These are phyloP conservation scores for Artomyces pyxidatus DNA, from an alignment of 768 basidiomycete species.

Conservation along the genomic window DNA sequence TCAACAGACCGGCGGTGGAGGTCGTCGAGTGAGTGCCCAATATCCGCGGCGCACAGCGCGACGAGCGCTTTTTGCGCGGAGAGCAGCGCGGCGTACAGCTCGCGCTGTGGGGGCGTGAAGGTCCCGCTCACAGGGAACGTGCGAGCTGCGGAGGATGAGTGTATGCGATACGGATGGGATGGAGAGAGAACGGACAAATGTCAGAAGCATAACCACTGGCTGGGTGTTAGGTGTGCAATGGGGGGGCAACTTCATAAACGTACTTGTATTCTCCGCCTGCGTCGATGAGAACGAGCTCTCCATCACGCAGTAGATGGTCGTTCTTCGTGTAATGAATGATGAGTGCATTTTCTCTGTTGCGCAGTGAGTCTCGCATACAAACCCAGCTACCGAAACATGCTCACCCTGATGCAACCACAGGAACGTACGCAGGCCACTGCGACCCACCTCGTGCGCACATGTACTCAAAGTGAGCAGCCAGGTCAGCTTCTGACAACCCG, in stretches of 20 bases:
- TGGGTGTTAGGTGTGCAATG: conserved; percentile 5
- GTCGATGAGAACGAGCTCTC: conserved; percentile 80
- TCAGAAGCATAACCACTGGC: conserved; percentile 91
- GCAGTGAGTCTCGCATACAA: not conserved
- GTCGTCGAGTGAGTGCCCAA: conserved; percentile 55
- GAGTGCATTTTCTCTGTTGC: conserved; percentile 67
- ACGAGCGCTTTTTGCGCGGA: conserved; percentile 64
- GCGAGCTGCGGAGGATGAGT: conserved; percentile 42
- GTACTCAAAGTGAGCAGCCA: conserved; percentile 88
- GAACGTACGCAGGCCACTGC: conserved; percentile 91
- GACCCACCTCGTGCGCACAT: conserved; percentile 71
- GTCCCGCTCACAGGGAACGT: conserved; percentile 82
- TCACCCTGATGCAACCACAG: conserved; percentile 93
- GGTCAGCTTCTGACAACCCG: conserved; percentile 47
- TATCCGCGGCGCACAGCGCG: conserved; percentile 47
- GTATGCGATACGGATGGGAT: not conserved
- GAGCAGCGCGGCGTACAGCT: conserved; percentile 77
- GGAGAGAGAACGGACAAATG: conserved; percentile 55
- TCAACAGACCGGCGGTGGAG: conserved; percentile 71
- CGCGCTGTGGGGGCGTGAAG: conserved; percentile 73
- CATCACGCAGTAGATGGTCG: conserved; percentile 61
- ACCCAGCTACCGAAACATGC: conserved; percentile 11
- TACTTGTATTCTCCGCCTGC: conserved; percentile 92
- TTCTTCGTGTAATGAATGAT: conserved; percentile 95
- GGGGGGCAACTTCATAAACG: conserved; percentile 17